These are phyloP conservation scores for Beauveria australis DNA, from an alignment of 2,329 filamentous ascomycete genomes.

Conservation along the genomic window DNA sequence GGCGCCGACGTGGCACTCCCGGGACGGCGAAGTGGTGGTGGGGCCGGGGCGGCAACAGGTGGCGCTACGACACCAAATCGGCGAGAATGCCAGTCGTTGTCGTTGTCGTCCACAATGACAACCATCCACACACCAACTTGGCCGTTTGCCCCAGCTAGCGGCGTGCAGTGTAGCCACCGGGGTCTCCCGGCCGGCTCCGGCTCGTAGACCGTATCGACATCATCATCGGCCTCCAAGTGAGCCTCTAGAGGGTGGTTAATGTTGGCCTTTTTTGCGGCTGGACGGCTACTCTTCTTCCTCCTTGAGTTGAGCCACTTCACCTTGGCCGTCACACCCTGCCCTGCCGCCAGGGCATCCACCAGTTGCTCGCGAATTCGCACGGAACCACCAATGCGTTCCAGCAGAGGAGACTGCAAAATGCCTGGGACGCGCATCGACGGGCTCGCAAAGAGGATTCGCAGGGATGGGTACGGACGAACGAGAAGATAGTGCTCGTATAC, in stretches of 20 bases:
- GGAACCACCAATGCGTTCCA: constrained; percentile 45
- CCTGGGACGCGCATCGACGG: constrained; percentile 59
- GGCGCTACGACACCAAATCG: neutral
- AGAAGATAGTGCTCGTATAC: constrained; percentile 52
- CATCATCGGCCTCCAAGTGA: constrained; percentile 14
- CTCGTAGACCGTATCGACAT: constrained; percentile 8
- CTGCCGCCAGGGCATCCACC: constrained; percentile 53
- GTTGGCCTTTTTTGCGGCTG: neutral
- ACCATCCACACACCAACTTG: constrained; percentile 72
- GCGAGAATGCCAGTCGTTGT: constrained; percentile 25
- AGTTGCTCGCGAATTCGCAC: constrained; percentile 39
- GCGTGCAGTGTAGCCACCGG: constrained; percentile 71
- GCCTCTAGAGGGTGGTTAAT: constrained; percentile 8
- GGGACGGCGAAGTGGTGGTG: neutral
- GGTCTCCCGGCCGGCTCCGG: constrained; percentile 43
- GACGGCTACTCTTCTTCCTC: neutral
- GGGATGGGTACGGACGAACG: constrained; percentile 55
- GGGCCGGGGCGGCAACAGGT: neutral
- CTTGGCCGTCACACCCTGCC: constrained; percentile 65
- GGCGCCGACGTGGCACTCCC: neutral
- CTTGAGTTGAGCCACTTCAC: constrained; percentile 53
- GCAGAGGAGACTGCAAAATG: constrained; percentile 53
- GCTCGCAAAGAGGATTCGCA: constrained; percentile 62
- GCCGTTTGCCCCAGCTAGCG: constrained; percentile 56
- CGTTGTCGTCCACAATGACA: constrained; percentile 59